Conservation (phyloP, 2,329 filamentous ascomycete genomes). For the Pseudopithomyces chartarum region DNA sequence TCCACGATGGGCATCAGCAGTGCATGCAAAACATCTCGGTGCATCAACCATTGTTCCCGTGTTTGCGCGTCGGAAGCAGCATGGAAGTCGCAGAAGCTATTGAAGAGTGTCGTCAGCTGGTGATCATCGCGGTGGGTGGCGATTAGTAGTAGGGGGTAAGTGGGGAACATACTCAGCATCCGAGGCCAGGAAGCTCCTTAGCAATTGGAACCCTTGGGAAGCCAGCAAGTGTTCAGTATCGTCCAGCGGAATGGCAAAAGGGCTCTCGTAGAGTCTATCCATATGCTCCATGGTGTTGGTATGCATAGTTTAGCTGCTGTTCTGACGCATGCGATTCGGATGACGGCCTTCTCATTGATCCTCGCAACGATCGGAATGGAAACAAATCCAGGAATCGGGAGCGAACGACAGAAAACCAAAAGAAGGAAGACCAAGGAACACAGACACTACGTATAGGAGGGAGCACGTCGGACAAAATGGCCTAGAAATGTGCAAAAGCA, state of each 20-base stretch:
- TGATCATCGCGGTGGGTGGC: slow-evolving; percentile 1
- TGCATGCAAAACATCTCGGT: slow-evolving; percentile 64
- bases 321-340: background rate
- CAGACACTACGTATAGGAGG: too few relatives aligned
- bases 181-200: slow-evolving; percentile 49
- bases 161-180: slow-evolving; percentile 46
- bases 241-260: slow-evolving; percentile 50
- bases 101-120: background rate
- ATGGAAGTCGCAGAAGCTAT: slow-evolving; percentile 53
- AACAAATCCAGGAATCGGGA: background rate
- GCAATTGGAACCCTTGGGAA: slow-evolving; percentile 50
- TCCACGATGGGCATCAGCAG: slow-evolving; percentile 63
- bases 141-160: background rate
- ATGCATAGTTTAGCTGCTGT: background rate
- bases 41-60: slow-evolving; percentile 53
- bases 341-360: slow-evolving; percentile 2
- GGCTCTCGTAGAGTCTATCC: slow-evolving; percentile 32
- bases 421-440: background rate
- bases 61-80: slow-evolving; percentile 35
- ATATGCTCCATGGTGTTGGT: slow-evolving; percentile 12
- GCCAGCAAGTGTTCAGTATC: slow-evolving; percentile 46
- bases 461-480: background rate
- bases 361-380: slow-evolving; percentile 1
- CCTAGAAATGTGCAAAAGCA: background rate
- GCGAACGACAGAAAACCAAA: background rate